Evolutionary conservation across 169 alveolate genomes (phyloP).

Genomic region (Cryptosporidium xiaoi): DNA sequence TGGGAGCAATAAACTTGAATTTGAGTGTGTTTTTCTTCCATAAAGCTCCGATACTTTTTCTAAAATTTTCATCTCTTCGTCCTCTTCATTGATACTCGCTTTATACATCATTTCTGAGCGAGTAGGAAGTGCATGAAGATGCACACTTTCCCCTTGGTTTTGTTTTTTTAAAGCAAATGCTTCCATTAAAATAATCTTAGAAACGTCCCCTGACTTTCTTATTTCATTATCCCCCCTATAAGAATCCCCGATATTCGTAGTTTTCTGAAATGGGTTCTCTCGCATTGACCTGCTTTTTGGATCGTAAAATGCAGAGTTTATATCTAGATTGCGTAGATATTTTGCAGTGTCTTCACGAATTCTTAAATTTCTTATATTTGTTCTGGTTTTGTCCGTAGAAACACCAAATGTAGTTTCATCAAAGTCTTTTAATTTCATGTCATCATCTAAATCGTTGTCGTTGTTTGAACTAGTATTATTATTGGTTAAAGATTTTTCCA

Average conservation of each 20-base stretch:
- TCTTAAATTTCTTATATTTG: constrained; percentile 91
- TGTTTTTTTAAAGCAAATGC: constrained; percentile 37
- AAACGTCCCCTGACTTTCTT: constrained; percentile 83
- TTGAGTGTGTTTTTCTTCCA: constrained; percentile 10
- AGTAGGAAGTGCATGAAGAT: constrained; percentile 55
- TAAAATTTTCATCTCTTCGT: neutral
- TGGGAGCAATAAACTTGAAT: neutral
- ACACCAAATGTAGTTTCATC: constrained; percentile 80
- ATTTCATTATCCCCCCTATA: constrained; percentile 90
- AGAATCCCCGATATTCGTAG: constrained; percentile 78
- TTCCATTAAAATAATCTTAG: constrained; percentile 42
- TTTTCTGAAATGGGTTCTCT: constrained; percentile 87
- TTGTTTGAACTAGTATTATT: too few species aligned
- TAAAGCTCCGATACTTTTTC: constrained; percentile 13
- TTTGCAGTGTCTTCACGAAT: constrained; percentile 97
- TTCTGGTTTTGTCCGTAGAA: constrained; percentile 85
- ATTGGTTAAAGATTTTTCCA: constrained; percentile 37
- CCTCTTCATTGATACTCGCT: constrained; percentile 18
- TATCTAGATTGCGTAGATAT: constrained; percentile 93
- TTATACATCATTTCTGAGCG: constrained; percentile 55
- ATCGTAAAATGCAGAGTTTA: constrained; percentile 95
- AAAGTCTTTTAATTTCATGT: constrained; percentile 73
- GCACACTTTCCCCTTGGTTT: constrained; percentile 61
- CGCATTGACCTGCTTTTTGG: constrained; percentile 96
- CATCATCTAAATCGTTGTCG: constrained; percentile 72